Evolutionary conservation across 805 yeast genomes (phyloP).

Genomic region (Maudiozyma saulgeensis): DNA sequence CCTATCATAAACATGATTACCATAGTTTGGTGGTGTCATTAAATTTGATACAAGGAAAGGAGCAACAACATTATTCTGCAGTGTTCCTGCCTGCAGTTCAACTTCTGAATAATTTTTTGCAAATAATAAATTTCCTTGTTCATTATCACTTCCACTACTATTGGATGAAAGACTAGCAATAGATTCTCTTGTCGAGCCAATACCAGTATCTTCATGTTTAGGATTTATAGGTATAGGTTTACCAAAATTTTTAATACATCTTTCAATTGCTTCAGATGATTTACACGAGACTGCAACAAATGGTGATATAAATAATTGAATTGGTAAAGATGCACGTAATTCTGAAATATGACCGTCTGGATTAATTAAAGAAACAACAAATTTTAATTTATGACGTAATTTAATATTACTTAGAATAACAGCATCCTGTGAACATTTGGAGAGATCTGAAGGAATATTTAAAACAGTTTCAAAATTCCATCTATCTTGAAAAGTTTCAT

Average conservation of each 20-base stretch:
- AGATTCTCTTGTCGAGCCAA: slow-evolving; percentile 2
- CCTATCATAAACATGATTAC: slow-evolving; percentile 69
- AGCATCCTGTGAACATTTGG: slow-evolving; percentile 80
- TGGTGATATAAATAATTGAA: slow-evolving; percentile 68
- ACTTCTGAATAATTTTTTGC: slow-evolving; percentile 28
- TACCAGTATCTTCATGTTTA: slow-evolving; percentile 2
- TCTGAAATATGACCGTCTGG: slow-evolving; percentile 93
- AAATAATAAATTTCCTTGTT: slow-evolving; percentile 34
- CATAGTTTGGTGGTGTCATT: slow-evolving; percentile 82
- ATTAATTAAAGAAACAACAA: slow-evolving; percentile 67
- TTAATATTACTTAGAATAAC: slow-evolving; percentile 58
- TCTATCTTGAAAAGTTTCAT: slow-evolving; percentile 36
- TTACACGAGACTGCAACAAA: slow-evolving; percentile 53
- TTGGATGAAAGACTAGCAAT: background rate
- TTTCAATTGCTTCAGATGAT: slow-evolving; percentile 8
- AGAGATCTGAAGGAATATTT: slow-evolving; percentile 61
- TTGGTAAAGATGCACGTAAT: slow-evolving; percentile 81
- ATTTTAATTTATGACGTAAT: slow-evolving; percentile 82
- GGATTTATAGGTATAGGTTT: background rate
- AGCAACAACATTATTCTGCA: slow-evolving; percentile 5
- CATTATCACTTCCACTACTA: slow-evolving; percentile 18
- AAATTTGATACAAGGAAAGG: slow-evolving; percentile 28
- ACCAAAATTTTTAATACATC: background rate
- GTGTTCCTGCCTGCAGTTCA: slow-evolving; percentile 4
- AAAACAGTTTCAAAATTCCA: slow-evolving; percentile 68